A percentile compares a stretch with the other conserved stretches of the same genome.
phyloP scores from a whole-genome alignment of 305 asterid genomes.

The Fraxinus platypoda region DNA sequence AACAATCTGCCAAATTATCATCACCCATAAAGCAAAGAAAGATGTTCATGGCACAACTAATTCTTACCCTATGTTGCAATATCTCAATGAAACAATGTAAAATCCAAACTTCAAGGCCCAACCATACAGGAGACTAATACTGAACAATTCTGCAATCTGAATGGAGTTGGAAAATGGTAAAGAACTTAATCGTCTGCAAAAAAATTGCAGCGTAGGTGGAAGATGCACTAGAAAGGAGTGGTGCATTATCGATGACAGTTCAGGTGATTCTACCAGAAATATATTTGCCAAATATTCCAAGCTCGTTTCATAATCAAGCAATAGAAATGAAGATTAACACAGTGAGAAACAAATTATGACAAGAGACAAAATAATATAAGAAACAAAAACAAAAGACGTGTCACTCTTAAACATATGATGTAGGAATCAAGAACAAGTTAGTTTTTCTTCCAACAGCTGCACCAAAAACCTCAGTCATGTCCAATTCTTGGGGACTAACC shows the following conservation, averaged over 20 bases:
- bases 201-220: background rate
- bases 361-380: background rate
- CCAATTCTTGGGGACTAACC: background rate
- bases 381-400: background rate
- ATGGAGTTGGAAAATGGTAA: background rate
- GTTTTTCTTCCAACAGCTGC: conserved; percentile 11
- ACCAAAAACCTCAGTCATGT: conserved; percentile 13
- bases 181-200: background rate
- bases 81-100: too few species aligned
- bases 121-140: background rate
- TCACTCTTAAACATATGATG: background rate
- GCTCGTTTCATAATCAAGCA: background rate
- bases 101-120: too few species aligned
- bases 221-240: background rate
- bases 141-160: background rate
- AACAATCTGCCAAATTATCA: too few species aligned
- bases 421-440: conserved; percentile 9
- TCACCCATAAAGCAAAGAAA: too few species aligned
- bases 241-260: background rate
- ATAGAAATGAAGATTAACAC: background rate
- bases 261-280: background rate
- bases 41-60: too few species aligned
- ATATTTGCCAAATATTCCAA: background rate
- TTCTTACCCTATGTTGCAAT: too few species aligned
- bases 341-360: background rate